phyloP scores from a whole-genome alignment of 1,284 basidiomycete genomes.

The Anthracocystis walkeri region DNA sequence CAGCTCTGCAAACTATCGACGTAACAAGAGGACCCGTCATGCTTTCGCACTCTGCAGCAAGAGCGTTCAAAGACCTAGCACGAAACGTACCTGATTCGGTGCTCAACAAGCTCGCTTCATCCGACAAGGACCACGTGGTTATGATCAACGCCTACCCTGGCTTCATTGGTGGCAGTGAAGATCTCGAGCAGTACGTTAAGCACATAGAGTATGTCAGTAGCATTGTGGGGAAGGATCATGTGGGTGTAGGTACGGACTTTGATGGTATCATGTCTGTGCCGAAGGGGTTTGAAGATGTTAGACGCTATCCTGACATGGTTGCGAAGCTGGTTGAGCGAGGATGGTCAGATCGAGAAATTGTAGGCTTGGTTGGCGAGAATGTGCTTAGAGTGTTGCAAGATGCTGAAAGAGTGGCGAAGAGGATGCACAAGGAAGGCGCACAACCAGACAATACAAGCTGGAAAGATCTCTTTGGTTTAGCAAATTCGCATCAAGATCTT shows the following conservation, averaged over 20 bases:
- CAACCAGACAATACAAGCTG: slow-evolving; percentile 41
- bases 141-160: slow-evolving; percentile 53
- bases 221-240: slow-evolving; percentile 37
- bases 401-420: slow-evolving; percentile 29
- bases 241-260: slow-evolving; percentile 50
- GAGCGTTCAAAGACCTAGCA: slow-evolving; percentile 22
- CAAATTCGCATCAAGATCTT: slow-evolving; percentile 8
- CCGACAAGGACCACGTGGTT: slow-evolving; percentile 37
- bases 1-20: slow-evolving; percentile 40
- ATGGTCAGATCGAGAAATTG: slow-evolving; percentile 44
- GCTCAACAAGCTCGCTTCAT: slow-evolving; percentile 20
- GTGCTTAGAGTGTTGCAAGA: slow-evolving; percentile 40
- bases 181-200: slow-evolving; percentile 34
- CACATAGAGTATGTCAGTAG: slow-evolving; percentile 36
- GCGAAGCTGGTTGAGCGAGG: slow-evolving; percentile 26
- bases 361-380: slow-evolving; percentile 40
- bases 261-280: slow-evolving; percentile 44
- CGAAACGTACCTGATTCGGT: slow-evolving; percentile 46
- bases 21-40: slow-evolving; percentile 41
- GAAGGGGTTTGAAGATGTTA: slow-evolving; percentile 41
- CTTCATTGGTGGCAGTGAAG: slow-evolving; percentile 49
- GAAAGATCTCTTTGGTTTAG: slow-evolving; percentile 33
- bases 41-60: slow-evolving; percentile 46
- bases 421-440: slow-evolving; percentile 28
- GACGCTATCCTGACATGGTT: slow-evolving; percentile 41